phyloP scores from a whole-genome alignment of 2,329 filamentous ascomycete genomes.

The Calonectria montana region DNA sequence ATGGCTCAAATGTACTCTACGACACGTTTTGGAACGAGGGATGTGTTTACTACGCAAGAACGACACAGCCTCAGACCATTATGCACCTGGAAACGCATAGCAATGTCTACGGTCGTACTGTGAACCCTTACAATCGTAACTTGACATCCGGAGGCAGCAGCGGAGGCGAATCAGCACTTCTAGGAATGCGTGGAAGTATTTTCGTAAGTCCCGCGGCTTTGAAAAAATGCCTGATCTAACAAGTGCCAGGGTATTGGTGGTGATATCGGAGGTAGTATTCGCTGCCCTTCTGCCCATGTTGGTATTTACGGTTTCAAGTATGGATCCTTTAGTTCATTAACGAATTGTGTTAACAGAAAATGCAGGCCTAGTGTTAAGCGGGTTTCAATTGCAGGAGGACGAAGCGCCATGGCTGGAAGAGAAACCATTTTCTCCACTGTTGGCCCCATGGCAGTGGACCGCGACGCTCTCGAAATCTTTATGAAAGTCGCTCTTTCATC shows the following conservation, averaged over 20 bases:
- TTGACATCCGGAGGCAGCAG: constrained; percentile 73
- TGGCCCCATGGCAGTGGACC: constrained; percentile 50
- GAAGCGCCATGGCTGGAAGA: constrained; percentile 46
- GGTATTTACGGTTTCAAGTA: constrained; percentile 50
- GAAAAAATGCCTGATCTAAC: background rate
- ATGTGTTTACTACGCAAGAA: constrained; percentile 66
- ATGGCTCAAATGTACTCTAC: constrained; percentile 48
- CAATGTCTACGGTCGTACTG: constrained; percentile 70
- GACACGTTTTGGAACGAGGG: constrained; percentile 44
- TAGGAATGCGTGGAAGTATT: constrained; percentile 54
- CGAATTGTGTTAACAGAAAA: background rate
- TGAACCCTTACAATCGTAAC: constrained; percentile 72
- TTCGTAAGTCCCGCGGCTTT: constrained; percentile 37
- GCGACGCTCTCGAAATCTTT: constrained; percentile 49
- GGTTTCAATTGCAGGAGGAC: constrained; percentile 42
- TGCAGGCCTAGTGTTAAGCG: constrained; percentile 47
- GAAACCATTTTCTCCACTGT: constrained; percentile 49
- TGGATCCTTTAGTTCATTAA: constrained; percentile 8
- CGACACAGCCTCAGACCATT: constrained; percentile 72
- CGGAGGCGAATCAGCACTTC: constrained; percentile 63
- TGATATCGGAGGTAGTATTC: constrained; percentile 56
- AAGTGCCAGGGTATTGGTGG: constrained; percentile 50
- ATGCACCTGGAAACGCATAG: constrained; percentile 69
- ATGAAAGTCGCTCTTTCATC: constrained; percentile 47
- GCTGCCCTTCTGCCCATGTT: constrained; percentile 50